Evolutionary conservation across 1,284 basidiomycete species (phyloP).

Genomic region (Apiotrichum gamsii): DNA sequence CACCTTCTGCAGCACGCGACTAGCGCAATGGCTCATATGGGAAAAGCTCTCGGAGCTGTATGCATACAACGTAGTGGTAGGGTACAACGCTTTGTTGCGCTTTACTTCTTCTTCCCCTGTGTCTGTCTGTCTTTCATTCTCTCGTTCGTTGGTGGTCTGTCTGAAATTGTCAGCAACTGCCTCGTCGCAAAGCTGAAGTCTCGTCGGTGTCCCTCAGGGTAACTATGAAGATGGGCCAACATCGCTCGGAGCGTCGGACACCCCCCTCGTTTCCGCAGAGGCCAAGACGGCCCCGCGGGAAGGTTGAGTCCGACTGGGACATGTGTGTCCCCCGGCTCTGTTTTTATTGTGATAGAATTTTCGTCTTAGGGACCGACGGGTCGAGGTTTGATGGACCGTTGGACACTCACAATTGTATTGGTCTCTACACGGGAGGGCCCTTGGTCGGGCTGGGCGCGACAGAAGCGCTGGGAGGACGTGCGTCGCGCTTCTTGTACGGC

Average conservation of each 20-base stretch:
- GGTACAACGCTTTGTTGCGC: neutral
- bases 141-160: too few relatives aligned
- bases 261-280: constrained; percentile 22
- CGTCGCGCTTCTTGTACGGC: constrained; percentile 12
- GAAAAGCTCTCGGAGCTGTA: too few relatives aligned
- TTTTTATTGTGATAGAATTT: constrained; percentile 18
- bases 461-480: neutral
- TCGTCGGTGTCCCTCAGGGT: constrained; percentile 38
- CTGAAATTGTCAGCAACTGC: too few relatives aligned
- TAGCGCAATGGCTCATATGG: too few relatives aligned
- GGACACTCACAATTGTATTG: too few relatives aligned
- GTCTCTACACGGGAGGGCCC: neutral
- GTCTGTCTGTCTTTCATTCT: too few relatives aligned
- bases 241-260: constrained; percentile 30
- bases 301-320: constrained; percentile 14
- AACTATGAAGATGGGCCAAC: constrained; percentile 45
- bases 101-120: too few relatives aligned
- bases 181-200: too few relatives aligned
- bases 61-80: too few relatives aligned
- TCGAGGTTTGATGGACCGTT: too few relatives aligned
- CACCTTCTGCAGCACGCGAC: too few relatives aligned
- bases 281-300: constrained; percentile 29
- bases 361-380: constrained; percentile 20
- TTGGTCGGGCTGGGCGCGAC: constrained; percentile 11
- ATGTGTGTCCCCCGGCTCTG: constrained; percentile 19